These are phyloP conservation scores for Talaromyces liani DNA, from an alignment of 495 filamentous ascomycete species.

Conservation along the genomic window DNA sequence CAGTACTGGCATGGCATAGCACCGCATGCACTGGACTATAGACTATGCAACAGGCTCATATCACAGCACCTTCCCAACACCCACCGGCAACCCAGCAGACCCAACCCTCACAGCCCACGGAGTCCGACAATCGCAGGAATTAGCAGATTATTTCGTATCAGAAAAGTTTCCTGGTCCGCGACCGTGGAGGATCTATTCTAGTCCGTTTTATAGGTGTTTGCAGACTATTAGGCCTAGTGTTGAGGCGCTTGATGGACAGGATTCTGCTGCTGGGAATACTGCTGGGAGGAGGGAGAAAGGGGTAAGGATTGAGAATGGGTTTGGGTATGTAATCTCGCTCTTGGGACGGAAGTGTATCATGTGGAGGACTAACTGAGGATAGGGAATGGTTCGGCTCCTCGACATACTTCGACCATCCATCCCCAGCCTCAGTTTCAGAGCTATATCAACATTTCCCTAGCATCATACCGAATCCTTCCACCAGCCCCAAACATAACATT, in stretches of 20 bases:
- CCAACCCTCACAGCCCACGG: slow-evolving; percentile 83
- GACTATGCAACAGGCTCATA: slow-evolving; percentile 72
- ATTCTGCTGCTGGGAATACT: slow-evolving; percentile 16
- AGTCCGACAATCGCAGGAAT: slow-evolving; percentile 72
- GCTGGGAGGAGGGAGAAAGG: slow-evolving; percentile 22
- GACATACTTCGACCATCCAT: slow-evolving; percentile 69
- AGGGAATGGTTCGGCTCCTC: slow-evolving; percentile 84
- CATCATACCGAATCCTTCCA: slow-evolving; percentile 23
- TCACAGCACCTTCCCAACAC: slow-evolving; percentile 55
- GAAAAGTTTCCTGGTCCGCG: slow-evolving; percentile 61
- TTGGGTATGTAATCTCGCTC: slow-evolving; percentile 46
- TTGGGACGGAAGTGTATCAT: background rate
- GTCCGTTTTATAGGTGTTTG: slow-evolving; percentile 86
- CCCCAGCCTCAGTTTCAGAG: slow-evolving; percentile 51
- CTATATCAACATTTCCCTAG: slow-evolving; percentile 60
- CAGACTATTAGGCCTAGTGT: slow-evolving; percentile 75
- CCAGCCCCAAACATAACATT: slow-evolving; percentile 48
- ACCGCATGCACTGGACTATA: slow-evolving; percentile 82
- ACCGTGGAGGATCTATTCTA: slow-evolving; percentile 62
- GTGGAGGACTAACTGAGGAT: background rate
- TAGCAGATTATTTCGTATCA: slow-evolving; percentile 55
- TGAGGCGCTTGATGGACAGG: slow-evolving; percentile 36
- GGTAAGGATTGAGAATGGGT: slow-evolving; percentile 64
- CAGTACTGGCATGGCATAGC: slow-evolving; percentile 39
- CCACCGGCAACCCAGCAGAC: slow-evolving; percentile 79